Percentiles rank a stretch among this genome's conserved stretches.
phyloP scores from a whole-genome alignment of 805 yeast species.

The Pichia cephalocereana region DNA sequence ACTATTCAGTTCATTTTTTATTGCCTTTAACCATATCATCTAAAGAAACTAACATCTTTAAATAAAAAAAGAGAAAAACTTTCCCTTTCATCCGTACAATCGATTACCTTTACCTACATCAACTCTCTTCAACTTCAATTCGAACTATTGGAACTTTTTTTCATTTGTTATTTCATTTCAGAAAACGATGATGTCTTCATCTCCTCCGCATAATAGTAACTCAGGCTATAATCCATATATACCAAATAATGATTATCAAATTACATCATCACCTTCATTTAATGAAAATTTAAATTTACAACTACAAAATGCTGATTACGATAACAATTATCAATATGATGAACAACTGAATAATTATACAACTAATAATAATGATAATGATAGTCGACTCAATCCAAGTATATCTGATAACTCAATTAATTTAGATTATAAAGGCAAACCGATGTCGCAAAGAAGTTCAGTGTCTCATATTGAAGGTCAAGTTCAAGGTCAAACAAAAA shows the following conservation, averaged over 20 bases:
- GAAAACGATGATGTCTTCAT: conserved; percentile 26
- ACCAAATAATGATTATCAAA: background rate
- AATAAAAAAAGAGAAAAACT: no score
- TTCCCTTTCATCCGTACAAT: no score
- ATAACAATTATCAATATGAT: background rate
- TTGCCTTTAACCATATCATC: no score
- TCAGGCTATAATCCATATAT: conserved; percentile 11
- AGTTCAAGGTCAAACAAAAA: background rate
- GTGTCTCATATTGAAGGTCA: background rate
- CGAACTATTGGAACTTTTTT: background rate
- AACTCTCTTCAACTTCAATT: no score
- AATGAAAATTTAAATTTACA: conserved; percentile 15
- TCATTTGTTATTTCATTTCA: background rate
- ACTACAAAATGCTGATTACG: conserved; percentile 8
- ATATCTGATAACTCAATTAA: background rate
- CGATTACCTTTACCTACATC: no score
- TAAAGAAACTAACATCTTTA: no score
- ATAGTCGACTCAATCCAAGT: conserved; percentile 1
- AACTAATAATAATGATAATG: conserved; percentile 3
- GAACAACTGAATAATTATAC: background rate
- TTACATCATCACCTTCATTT: conserved; percentile 19
- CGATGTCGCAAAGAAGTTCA: background rate
- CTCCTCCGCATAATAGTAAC: conserved; percentile 24
- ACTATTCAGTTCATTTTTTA: no score
- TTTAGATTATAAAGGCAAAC: background rate